Evolutionary conservation across 805 yeast genomes (phyloP).

Genomic region (Lachancea thermotolerans): DNA sequence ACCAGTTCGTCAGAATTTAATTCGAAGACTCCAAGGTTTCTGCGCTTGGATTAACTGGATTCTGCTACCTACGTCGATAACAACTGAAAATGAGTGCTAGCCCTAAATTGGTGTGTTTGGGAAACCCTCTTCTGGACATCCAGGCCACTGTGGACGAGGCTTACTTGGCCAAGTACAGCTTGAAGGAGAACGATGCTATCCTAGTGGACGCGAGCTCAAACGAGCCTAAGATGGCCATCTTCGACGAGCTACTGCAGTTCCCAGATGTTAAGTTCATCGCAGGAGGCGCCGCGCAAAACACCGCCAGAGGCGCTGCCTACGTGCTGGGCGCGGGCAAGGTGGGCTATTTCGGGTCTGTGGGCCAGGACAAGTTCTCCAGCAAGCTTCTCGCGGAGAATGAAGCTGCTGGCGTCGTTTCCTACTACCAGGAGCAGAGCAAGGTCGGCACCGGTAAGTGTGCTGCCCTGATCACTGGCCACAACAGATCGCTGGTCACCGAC

Average conservation of each 20-base stretch:
- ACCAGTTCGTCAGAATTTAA: too few species aligned
- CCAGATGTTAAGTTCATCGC: constrained; percentile 69
- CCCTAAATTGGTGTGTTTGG: constrained; percentile 62
- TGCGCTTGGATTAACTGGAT: not conserved
- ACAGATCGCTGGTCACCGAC: constrained; percentile 93
- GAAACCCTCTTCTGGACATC: constrained; percentile 86
- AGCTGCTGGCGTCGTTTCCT: constrained; percentile 80
- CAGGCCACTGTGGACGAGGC: constrained; percentile 67
- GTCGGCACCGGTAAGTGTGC: constrained; percentile 97
- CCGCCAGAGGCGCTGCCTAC: constrained; percentile 98
- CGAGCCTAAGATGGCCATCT: constrained; percentile 80
- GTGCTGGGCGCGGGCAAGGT: constrained; percentile 75
- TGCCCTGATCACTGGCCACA: constrained; percentile 77
- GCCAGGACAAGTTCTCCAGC: constrained; percentile 82
- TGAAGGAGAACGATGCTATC: constrained; percentile 92
- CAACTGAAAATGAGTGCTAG: not conserved
- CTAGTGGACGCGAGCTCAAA: constrained; percentile 51
- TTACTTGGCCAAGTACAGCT: constrained; percentile 70
- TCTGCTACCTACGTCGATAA: not conserved
- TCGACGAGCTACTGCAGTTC: constrained; percentile 62
- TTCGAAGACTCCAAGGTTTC: too few species aligned
- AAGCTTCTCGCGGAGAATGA: constrained; percentile 76
- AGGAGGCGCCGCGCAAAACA: constrained; percentile 99
- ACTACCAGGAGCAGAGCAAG: constrained; percentile 72
- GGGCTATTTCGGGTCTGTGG: constrained; percentile 93